Conservation (phyloP, 2,329 filamentous ascomycete species). For the Zasmidium angulare region DNA sequence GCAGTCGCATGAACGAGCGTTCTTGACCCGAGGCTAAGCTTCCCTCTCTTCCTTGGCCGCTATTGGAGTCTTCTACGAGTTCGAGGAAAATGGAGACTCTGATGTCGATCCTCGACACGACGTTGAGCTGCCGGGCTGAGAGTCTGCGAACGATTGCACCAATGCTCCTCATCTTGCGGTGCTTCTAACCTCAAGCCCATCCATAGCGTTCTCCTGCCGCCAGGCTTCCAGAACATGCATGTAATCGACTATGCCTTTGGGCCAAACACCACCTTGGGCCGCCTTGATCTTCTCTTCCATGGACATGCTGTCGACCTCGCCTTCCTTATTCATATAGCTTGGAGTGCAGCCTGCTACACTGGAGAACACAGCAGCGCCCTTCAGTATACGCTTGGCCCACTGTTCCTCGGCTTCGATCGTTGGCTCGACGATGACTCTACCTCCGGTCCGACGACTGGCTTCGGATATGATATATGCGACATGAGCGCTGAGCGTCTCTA, state of each 20-base stretch:
- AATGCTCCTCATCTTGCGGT: neutral
- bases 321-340: conserved; percentile 54
- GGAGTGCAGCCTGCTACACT: conserved; percentile 54
- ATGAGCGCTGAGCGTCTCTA: conserved; percentile 43
- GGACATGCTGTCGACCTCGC: conserved; percentile 29
- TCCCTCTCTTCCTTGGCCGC: too few relatives aligned
- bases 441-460: conserved; percentile 32
- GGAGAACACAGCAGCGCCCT: conserved; percentile 41
- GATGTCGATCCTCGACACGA: too few relatives aligned
- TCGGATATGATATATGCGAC: conserved; percentile 46
- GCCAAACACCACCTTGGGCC: conserved; percentile 29
- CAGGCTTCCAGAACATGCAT: conserved; percentile 35
- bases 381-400: conserved; percentile 46
- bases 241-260: conserved; percentile 34
- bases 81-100: too few relatives aligned
- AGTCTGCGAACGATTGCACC: too few relatives aligned
- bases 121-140: too few relatives aligned
- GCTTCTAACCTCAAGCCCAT: conserved; percentile 32
- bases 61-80: too few relatives aligned
- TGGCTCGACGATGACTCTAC: conserved; percentile 43
- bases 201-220: conserved; percentile 31
- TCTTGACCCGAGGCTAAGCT: too few relatives aligned
- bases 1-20: too few relatives aligned
- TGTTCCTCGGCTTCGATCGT: conserved; percentile 48
- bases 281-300: conserved; percentile 30